phyloP scores from a whole-genome alignment of 2,329 filamentous ascomycete species.

The Eurotiales sp. region DNA sequence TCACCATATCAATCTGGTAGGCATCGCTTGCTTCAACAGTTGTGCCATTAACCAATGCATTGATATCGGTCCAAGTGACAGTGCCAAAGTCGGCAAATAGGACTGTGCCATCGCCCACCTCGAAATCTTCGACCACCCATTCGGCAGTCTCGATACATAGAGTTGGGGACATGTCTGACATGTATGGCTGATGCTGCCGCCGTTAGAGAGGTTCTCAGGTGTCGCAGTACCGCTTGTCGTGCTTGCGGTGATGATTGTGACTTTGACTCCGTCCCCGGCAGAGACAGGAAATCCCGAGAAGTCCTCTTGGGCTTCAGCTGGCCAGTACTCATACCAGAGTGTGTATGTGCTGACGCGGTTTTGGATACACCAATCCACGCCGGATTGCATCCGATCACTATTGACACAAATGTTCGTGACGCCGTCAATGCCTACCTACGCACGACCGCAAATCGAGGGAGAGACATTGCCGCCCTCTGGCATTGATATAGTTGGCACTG shows the following conservation, averaged over 20 bases:
- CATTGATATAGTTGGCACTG: conserved; percentile 2
- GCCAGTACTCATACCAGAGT: conserved; percentile 11
- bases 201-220: conserved; percentile 1
- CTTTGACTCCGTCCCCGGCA: conserved; percentile 3
- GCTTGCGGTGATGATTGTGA: conserved; percentile 5
- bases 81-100: conserved; percentile 9
- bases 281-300: conserved; percentile 10
- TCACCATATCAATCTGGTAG: conserved; percentile 7
- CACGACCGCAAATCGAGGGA: conserved; percentile 8
- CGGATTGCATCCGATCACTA: conserved; percentile 8
- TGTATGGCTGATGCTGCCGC: conserved; percentile 1
- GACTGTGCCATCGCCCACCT: neutral
- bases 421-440: conserved; percentile 11
- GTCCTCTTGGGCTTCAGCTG: conserved; percentile 2
- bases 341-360: neutral
- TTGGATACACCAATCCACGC: conserved; percentile 11
- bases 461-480: conserved; percentile 5
- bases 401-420: conserved; percentile 4
- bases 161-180: conserved; percentile 5
- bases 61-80: conserved; percentile 3
- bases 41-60: neutral
- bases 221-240: conserved; percentile 8
- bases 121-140: conserved; percentile 13
- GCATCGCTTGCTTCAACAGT: conserved; percentile 1
- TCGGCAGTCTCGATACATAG: conserved; percentile 10